A percentile compares a stretch with the other conserved stretches of the same genome.
Evolutionary conservation across 768 basidiomycete genomes (phyloP).

Genomic region (Hygrophoropsis aurantiaca): DNA sequence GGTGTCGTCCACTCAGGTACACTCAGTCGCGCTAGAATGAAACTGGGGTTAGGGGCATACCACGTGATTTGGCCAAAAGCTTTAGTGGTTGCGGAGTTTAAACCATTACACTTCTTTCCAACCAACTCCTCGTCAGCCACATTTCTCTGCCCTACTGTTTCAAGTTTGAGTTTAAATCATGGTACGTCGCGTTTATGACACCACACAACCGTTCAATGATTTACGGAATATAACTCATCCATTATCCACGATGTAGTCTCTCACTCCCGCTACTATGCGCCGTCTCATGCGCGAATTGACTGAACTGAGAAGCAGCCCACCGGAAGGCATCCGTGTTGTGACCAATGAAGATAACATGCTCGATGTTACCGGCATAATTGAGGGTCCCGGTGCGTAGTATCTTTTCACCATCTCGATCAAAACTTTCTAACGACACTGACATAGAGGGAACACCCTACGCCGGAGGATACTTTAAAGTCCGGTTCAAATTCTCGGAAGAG

Average conservation of each 20-base stretch:
- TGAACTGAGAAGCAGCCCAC: slow-evolving; percentile 78
- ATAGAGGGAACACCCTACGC: slow-evolving; percentile 68
- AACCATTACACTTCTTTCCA: slow-evolving; percentile 23
- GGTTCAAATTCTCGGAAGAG: slow-evolving; percentile 90
- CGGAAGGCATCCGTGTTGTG: slow-evolving; percentile 89
- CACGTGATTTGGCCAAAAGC: no score
- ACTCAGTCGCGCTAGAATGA: slow-evolving; percentile 6
- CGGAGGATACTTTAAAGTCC: slow-evolving; percentile 70
- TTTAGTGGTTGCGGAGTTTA: slow-evolving; percentile 25
- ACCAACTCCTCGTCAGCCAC: slow-evolving; percentile 12
- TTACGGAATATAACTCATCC: background rate
- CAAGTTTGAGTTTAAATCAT: slow-evolving; percentile 10
- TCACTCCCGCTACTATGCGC: slow-evolving; percentile 64
- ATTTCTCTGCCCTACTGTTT: background rate
- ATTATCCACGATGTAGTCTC: slow-evolving; percentile 28
- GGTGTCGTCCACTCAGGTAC: background rate
- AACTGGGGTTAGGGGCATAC: slow-evolving; percentile 8
- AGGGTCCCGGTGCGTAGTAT: slow-evolving; percentile 76
- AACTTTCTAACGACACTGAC: slow-evolving; percentile 6
- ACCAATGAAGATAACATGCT: slow-evolving; percentile 87
- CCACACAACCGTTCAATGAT: background rate
- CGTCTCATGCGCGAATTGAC: slow-evolving; percentile 85
- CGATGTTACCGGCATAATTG: slow-evolving; percentile 83
- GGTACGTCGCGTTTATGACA: slow-evolving; percentile 15
- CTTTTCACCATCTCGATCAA: background rate